Conservation (phyloP, 2,329 filamentous ascomycete genomes). For the Pestalotiopsis sp. region DNA sequence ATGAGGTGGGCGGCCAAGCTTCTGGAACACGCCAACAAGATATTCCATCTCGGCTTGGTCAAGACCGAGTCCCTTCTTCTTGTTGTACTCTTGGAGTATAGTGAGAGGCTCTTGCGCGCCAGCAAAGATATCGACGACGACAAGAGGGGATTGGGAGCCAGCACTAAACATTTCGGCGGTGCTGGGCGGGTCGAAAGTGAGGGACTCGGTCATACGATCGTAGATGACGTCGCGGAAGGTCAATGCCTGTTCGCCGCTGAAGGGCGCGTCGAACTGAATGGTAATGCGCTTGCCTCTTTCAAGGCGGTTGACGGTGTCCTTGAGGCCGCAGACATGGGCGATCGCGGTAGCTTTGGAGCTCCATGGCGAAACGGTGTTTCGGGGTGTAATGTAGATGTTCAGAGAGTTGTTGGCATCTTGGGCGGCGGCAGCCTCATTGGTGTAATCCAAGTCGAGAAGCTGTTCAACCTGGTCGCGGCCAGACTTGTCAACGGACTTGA, state of each 20-base stretch:
- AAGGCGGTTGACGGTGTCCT: slow-evolving; percentile 71
- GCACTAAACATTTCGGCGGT: slow-evolving; percentile 80
- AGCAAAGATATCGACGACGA: slow-evolving; percentile 75
- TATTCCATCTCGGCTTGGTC: slow-evolving; percentile 92
- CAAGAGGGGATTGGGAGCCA: slow-evolving; percentile 61
- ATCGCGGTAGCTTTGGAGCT: slow-evolving; percentile 96
- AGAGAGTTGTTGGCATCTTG: slow-evolving; percentile 39
- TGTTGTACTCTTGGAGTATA: slow-evolving; percentile 82
- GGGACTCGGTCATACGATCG: slow-evolving; percentile 94
- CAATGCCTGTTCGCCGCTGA: slow-evolving; percentile 51
- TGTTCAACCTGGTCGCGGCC: slow-evolving; percentile 46
- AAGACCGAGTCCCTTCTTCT: slow-evolving; percentile 79
- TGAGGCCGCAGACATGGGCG: slow-evolving; percentile 85
- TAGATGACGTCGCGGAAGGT: slow-evolving; percentile 73
- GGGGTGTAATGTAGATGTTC: slow-evolving; percentile 75
- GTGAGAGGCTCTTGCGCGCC: slow-evolving; percentile 67
- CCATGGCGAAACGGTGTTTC: slow-evolving; percentile 91
- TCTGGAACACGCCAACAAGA: slow-evolving; percentile 80
- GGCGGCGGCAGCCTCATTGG: slow-evolving; percentile 22
- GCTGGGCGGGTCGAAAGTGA: slow-evolving; percentile 69
- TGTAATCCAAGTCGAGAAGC: slow-evolving; percentile 43
- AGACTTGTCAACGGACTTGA: slow-evolving; percentile 48
- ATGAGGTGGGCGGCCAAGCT: slow-evolving; percentile 62
- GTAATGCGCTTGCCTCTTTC: slow-evolving; percentile 84
- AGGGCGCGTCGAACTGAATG: slow-evolving; percentile 59